phyloP scores from a whole-genome alignment of 2,329 filamentous ascomycete genomes.

The Aspergillus ustus region DNA sequence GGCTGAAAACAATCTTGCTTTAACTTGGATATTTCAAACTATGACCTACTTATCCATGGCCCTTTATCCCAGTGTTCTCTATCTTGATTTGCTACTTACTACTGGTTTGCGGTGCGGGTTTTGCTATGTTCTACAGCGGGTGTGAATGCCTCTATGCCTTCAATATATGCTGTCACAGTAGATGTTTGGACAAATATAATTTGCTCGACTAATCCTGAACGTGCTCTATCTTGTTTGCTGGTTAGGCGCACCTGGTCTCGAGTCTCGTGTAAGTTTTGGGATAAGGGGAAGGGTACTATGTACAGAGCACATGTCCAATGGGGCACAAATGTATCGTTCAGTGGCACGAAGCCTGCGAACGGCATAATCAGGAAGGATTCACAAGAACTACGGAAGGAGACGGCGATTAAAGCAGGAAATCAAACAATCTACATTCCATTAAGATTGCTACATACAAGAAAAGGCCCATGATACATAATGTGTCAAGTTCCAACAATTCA shows the following conservation, averaged over 20 bases:
- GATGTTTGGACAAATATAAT: not conserved
- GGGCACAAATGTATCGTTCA: not conserved
- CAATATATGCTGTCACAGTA: not conserved
- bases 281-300: not conserved
- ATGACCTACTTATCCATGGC: not conserved
- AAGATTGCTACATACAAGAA: conserved; percentile 27
- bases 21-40: conserved; percentile 5
- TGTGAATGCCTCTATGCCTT: no score
- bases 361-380: not conserved
- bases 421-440: conserved; percentile 24
- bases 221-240: not conserved
- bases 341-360: not conserved
- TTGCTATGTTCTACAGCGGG: not conserved
- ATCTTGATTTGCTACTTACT: not conserved
- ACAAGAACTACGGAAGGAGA: not conserved
- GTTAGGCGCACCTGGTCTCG: not conserved
- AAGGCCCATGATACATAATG: conserved; percentile 22
- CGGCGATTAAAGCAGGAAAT: not conserved
- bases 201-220: not conserved
- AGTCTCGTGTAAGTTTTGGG: not conserved
- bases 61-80: not conserved
- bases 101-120: not conserved
- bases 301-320: not conserved
- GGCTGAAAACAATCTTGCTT: conserved; percentile 2
- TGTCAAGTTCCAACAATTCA: conserved; percentile 16